Evolutionary conservation across 2,329 filamentous ascomycete species (phyloP).

Genomic region (Zasmidium cellare): DNA sequence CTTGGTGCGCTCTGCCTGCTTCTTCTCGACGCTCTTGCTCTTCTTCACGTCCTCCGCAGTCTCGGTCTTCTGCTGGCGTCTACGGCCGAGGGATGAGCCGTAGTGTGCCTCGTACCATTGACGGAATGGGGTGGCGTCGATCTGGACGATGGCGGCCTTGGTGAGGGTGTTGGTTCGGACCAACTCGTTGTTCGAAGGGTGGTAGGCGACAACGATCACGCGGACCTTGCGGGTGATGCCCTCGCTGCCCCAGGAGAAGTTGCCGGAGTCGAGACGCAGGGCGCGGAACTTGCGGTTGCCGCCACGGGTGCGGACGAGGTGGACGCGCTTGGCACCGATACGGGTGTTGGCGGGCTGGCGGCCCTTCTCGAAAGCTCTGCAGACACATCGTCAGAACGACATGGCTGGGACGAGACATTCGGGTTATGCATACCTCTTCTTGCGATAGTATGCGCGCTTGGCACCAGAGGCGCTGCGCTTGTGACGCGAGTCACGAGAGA

Average conservation of each 20-base stretch:
- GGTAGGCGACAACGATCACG: conserved; percentile 97
- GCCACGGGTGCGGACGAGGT: conserved; percentile 94
- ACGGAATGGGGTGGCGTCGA: conserved; percentile 98
- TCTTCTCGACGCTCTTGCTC: conserved; percentile 93
- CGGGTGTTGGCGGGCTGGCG: conserved; percentile 99
- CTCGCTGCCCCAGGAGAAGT: conserved; percentile 99
- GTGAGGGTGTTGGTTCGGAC: conserved; percentile 99
- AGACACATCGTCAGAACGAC: conserved; percentile 52
- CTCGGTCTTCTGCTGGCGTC: conserved; percentile 76
- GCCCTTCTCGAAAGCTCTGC: conserved; percentile 99
- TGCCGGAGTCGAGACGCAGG: conserved; percentile 96
- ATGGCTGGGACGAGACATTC: conserved; percentile 56
- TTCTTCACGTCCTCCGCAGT: conserved; percentile 76
- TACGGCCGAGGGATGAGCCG: conserved; percentile 85
- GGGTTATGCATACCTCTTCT: conserved; percentile 61
- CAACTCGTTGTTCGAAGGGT: conserved; percentile 99
- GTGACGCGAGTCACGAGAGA: conserved; percentile 99
- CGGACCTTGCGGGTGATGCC: conserved; percentile 98
- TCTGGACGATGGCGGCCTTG: conserved; percentile 96
- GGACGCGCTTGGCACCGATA: conserved; percentile 95
- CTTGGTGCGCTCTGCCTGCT: conserved; percentile 86
- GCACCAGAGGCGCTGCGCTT: conserved; percentile 99
- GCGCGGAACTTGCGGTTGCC: conserved; percentile 99
- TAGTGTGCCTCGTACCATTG: conserved; percentile 99
- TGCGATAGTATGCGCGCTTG: conserved; percentile 66